Percentiles rank a stretch among this genome's conserved stretches.
phyloP scores from a whole-genome alignment of 2,329 filamentous ascomycete genomes.

The Colletotrichum agaves region DNA sequence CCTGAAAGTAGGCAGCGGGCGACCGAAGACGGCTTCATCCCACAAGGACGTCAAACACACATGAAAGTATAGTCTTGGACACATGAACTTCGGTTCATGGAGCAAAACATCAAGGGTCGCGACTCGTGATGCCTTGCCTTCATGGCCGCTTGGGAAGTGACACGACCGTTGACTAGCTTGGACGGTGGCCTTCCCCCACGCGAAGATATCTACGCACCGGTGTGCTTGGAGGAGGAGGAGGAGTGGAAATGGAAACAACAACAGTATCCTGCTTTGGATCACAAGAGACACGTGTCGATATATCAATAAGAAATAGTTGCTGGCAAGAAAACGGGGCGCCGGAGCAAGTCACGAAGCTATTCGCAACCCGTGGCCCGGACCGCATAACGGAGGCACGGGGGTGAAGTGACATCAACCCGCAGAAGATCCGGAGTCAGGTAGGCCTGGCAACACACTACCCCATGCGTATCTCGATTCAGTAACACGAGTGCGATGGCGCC shows the following conservation, averaged over 20 bases:
- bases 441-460: background rate
- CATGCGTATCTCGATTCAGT: conserved; percentile 22
- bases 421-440: conserved; percentile 17
- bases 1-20: background rate
- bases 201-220: background rate
- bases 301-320: background rate
- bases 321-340: conserved; percentile 6
- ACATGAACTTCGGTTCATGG: background rate
- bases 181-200: background rate
- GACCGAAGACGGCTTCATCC: background rate
- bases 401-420: conserved; percentile 32
- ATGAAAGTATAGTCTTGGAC: background rate
- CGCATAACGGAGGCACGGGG: conserved; percentile 23
- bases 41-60: background rate
- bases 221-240: background rate
- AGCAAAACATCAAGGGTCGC: background rate
- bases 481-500: conserved; percentile 18
- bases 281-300: background rate
- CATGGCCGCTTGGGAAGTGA: conserved; percentile 8
- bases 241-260: background rate
- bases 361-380: conserved; percentile 24
- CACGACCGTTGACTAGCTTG: background rate
- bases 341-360: conserved; percentile 24
- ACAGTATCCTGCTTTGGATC: background rate
- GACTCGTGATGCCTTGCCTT: conserved; percentile 20